A percentile compares a stretch with the other conserved stretches of the same genome.
Evolutionary conservation across 2,329 filamentous ascomycete species (phyloP).

Genomic region (Colletotrichum lindemuthianum): DNA sequence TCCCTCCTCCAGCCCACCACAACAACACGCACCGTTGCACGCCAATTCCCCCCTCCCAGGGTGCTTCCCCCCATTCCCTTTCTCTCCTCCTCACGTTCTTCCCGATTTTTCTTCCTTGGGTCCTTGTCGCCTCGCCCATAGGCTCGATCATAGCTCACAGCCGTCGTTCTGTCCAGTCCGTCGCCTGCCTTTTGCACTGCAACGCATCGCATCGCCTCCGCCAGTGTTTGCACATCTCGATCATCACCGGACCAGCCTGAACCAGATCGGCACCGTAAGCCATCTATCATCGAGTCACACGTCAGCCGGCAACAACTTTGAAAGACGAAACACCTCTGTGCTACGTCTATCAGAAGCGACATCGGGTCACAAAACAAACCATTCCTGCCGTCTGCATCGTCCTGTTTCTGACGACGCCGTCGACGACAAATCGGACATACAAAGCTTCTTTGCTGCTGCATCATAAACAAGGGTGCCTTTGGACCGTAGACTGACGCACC

Average conservation of each 20-base stretch:
- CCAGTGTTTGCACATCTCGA: conserved; percentile 24
- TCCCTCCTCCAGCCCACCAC: conserved; percentile 37
- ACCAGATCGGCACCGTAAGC: conserved; percentile 30
- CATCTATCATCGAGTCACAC: conserved; percentile 26
- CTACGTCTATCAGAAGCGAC: conserved; percentile 13
- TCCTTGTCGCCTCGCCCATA: conserved; percentile 30
- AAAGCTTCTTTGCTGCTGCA: conserved; percentile 30
- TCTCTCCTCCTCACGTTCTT: conserved; percentile 47
- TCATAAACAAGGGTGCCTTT: neutral
- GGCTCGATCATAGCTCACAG: conserved; percentile 39
- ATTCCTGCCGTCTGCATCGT: conserved; percentile 4
- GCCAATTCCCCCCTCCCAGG: conserved; percentile 53
- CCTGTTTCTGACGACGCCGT: neutral
- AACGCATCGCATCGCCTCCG: conserved; percentile 5
- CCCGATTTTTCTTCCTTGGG: conserved; percentile 47
- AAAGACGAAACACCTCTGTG: conserved; percentile 3
- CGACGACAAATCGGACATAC: conserved; percentile 18
- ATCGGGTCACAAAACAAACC: conserved; percentile 11
- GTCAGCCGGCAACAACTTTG: conserved; percentile 22
- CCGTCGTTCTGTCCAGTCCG: conserved; percentile 13
- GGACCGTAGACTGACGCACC: too few relatives aligned
- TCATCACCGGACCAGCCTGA: conserved; percentile 16
- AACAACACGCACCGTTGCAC: conserved; percentile 52
- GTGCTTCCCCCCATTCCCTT: conserved; percentile 46
- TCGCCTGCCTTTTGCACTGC: conserved; percentile 14